Evolutionary conservation across 805 yeast genomes (phyloP).

Genomic region (Candida ulmi): DNA sequence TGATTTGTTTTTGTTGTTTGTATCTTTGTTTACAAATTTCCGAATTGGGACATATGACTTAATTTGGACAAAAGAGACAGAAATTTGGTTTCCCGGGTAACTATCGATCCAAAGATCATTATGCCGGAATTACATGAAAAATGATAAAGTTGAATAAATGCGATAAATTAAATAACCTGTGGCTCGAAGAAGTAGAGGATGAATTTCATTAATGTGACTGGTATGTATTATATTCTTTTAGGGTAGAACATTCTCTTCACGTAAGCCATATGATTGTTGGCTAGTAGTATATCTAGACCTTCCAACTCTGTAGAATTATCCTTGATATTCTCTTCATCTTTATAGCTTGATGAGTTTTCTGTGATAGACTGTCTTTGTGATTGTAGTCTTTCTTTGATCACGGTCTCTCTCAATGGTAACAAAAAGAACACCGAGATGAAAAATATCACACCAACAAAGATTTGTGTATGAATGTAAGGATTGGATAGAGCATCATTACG

Average conservation of each 20-base stretch:
- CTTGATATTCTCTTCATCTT: not conserved
- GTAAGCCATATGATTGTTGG: slow-evolving; percentile 1
- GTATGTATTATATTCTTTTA: slow-evolving; percentile 11
- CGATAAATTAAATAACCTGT: no score
- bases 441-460: slow-evolving; percentile 49
- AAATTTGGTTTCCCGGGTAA: no score
- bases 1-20: not conserved
- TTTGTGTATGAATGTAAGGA: slow-evolving; percentile 55
- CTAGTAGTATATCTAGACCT: slow-evolving; percentile 7
- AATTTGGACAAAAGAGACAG: not conserved
- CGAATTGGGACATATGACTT: not conserved
- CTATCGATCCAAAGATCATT: no score
- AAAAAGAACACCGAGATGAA: slow-evolving; percentile 36
- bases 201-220: no score
- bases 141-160: no score
- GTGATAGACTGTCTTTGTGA: no score
- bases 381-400: slow-evolving; percentile 33
- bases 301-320: slow-evolving; percentile 2
- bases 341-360: no score
- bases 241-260: slow-evolving; percentile 11
- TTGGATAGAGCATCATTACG: slow-evolving; percentile 20
- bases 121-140: no score
- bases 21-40: not conserved
- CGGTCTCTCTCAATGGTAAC: slow-evolving; percentile 43
- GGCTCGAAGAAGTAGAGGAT: no score